Evolutionary conservation across 371 early-diverging fungal genomes (phyloP).

Genomic region (Haplosporangium sp.): DNA sequence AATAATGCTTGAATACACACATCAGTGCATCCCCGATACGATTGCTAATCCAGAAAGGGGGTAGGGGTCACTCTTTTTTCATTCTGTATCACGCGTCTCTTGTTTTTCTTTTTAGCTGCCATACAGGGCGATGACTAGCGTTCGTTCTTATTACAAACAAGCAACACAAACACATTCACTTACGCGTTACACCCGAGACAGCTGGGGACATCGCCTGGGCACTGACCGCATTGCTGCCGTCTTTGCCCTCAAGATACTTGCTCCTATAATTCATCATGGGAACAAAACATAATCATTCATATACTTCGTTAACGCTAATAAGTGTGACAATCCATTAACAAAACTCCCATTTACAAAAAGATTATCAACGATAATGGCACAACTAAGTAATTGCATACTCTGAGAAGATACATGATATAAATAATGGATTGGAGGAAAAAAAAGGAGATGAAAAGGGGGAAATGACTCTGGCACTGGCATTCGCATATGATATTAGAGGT

Average conservation of each 20-base stretch:
- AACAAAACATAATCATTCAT: constrained; percentile 9
- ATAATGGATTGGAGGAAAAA: neutral
- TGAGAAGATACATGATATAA: neutral
- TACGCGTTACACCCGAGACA: constrained; percentile 43
- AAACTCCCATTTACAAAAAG: neutral
- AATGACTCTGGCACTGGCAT: neutral
- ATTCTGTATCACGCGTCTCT: too few relatives aligned
- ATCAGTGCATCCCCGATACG: too few relatives aligned
- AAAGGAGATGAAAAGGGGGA: constrained; percentile 13
- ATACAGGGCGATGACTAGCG: neutral
- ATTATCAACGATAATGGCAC: neutral
- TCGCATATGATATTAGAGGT: neutral
- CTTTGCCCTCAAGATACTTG: constrained; percentile 45
- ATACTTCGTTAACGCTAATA: neutral
- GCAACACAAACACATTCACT: constrained; percentile 16
- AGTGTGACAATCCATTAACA: neutral
- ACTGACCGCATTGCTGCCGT: constrained; percentile 15
- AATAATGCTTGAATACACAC: neutral
- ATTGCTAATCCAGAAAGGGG: too few relatives aligned
- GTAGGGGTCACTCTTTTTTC: too few relatives aligned
- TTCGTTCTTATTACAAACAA: constrained; percentile 11
- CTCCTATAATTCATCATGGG: constrained; percentile 43
- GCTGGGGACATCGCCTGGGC: constrained; percentile 19
- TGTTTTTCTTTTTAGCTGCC: too few relatives aligned
- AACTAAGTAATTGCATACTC: neutral